A percentile compares a stretch with the other conserved stretches of the same genome.
phyloP scores from a whole-genome alignment of 2,329 filamentous ascomycete genomes.

The Pseudocercospora musae region DNA sequence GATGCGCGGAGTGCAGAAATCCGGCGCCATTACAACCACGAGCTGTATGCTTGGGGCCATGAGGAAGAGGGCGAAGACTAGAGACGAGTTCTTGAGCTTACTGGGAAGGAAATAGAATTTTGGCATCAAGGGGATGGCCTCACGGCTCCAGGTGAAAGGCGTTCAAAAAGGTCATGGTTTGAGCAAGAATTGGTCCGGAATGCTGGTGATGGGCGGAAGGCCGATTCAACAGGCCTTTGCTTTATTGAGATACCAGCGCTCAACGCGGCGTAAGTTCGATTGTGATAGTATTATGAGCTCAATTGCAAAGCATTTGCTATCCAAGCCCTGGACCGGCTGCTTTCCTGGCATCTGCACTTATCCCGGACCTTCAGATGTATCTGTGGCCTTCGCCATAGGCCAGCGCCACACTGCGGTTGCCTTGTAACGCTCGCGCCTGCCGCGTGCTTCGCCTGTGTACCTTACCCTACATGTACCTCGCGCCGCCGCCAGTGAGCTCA shows the following conservation, averaged over 20 bases:
- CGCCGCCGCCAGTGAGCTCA: not conserved
- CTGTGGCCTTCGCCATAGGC: not conserved
- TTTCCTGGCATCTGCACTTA: not conserved
- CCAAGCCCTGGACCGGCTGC: not conserved
- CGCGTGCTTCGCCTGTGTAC: not conserved
- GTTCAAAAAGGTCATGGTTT: conserved; percentile 6
- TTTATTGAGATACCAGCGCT: conserved; percentile 34
- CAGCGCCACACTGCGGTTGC: not conserved
- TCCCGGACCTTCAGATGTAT: not conserved
- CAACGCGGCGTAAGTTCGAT: conserved; percentile 35
- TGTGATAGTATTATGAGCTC: not conserved
- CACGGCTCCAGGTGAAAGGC: not conserved
- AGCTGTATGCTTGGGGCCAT: conserved; percentile 98
- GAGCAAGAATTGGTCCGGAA: not conserved
- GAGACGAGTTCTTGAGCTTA: conserved; percentile 91
- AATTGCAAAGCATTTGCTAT: not conserved
- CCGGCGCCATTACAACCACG: conserved; percentile 79
- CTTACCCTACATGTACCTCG: not conserved
- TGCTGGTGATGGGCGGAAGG: conserved; percentile 18
- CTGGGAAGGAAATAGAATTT: conserved; percentile 26
- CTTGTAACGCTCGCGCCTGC: not conserved
- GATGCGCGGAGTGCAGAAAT: conserved; percentile 97
- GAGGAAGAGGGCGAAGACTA: conserved; percentile 84
- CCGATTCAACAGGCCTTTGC: conserved; percentile 33
- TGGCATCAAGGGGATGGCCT: not conserved